A percentile compares a stretch with the other conserved stretches of the same genome.
Conservation (phyloP, 176 grass and related monocot species). For the Aegilops longissima region DNA sequence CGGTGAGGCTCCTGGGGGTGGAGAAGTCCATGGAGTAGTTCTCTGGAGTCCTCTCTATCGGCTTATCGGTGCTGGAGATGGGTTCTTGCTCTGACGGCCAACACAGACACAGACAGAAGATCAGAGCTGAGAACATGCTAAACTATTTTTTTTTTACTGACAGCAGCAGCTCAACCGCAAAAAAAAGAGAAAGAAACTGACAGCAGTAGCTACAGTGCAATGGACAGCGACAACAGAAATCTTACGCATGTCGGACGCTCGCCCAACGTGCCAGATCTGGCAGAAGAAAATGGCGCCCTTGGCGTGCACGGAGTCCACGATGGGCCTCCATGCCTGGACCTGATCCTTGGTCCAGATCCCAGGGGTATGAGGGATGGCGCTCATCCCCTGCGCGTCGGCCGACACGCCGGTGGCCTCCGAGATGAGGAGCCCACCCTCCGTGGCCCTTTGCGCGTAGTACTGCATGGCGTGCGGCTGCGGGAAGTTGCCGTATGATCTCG, state of each 20-base stretch:
- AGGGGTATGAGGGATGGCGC: conserved; percentile 28
- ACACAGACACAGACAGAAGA: not conserved
- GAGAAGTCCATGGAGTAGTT: conserved; percentile 23
- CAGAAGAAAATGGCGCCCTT: conserved; percentile 73
- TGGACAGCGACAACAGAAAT: not conserved
- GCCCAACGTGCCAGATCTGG: conserved; percentile 75
- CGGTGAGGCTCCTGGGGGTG: conserved; percentile 24
- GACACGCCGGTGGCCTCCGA: conserved; percentile 69
- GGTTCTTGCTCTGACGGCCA: not conserved
- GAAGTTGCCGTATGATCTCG: conserved; percentile 56
- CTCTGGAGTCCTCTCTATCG: conserved; percentile 7
- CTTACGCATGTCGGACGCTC: conserved; percentile 56
- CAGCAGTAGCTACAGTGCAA: not conserved
- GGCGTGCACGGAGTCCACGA: conserved; percentile 57
- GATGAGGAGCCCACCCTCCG: conserved; percentile 50
- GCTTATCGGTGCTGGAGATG: conserved; percentile 10
- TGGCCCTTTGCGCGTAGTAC: conserved; percentile 66
- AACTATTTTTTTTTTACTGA: not conserved
- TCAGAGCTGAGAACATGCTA: not conserved
- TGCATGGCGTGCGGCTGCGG: conserved; percentile 46
- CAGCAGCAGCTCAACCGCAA: not conserved
- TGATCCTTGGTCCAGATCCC: conserved; percentile 73
- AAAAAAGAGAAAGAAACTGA: not conserved
- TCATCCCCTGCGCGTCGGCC: conserved; percentile 33
- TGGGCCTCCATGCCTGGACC: conserved; percentile 66